Evolutionary conservation across 805 yeast species (phyloP).

Genomic region (Komagataella pastoris): DNA sequence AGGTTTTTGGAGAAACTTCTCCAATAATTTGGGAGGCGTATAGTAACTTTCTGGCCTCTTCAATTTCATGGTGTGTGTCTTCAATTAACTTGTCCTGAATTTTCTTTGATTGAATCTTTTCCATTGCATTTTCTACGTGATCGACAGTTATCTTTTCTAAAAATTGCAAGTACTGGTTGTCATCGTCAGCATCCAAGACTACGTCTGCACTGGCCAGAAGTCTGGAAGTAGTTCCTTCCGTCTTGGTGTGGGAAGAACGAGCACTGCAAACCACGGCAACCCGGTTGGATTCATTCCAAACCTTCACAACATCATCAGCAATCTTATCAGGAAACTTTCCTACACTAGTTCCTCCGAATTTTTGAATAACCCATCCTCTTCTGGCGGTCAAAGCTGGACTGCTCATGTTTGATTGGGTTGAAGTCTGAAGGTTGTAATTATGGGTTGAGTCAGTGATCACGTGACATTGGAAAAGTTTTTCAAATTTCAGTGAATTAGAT

Average conservation of each 20-base stretch:
- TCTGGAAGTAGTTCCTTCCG: conserved; percentile 92
- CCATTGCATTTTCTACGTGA: conserved; percentile 62
- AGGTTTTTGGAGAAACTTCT: conserved; percentile 78
- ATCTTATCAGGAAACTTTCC: conserved; percentile 87
- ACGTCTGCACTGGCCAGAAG: conserved; percentile 73
- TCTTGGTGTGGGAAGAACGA: conserved; percentile 78
- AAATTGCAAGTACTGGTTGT: conserved; percentile 30
- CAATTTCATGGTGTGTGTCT: conserved; percentile 54
- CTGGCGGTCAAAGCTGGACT: background rate
- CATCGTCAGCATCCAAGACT: conserved; percentile 46
- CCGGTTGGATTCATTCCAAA: conserved; percentile 40
- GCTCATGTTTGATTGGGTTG: background rate
- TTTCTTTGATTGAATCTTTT: conserved; percentile 27
- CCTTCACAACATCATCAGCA: conserved; percentile 71
- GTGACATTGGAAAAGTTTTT: background rate
- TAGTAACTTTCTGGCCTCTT: conserved; percentile 52
- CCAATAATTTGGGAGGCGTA: conserved; percentile 87
- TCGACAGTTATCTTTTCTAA: conserved; percentile 64
- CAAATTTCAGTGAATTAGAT: background rate
- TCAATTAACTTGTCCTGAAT: conserved; percentile 40
- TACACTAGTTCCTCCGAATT: conserved; percentile 95
- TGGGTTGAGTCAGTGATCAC: background rate
- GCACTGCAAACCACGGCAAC: conserved; percentile 97
- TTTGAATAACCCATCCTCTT: conserved; percentile 62
- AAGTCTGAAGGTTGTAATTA: background rate